These are phyloP conservation scores for Salix brachista DNA, from an alignment of 345 rosid species.

Conservation along the genomic window DNA sequence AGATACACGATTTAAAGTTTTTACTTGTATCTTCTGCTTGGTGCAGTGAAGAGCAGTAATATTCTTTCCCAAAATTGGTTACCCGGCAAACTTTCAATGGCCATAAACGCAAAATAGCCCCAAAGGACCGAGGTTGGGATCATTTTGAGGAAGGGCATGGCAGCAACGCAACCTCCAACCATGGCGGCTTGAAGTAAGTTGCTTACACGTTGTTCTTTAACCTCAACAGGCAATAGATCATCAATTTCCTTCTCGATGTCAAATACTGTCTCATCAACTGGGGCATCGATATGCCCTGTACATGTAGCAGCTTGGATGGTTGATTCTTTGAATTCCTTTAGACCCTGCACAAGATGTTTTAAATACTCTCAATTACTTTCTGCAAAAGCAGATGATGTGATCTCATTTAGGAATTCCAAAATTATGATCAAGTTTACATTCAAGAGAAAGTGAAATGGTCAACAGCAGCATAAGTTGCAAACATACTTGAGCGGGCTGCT, in stretches of 20 bases:
- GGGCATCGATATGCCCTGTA: conserved; percentile 28
- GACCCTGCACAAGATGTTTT: conserved; percentile 20
- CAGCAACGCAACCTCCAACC: conserved; percentile 34
- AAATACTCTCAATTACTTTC: background rate
- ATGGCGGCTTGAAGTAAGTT: conserved; percentile 29
- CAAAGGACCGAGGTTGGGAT: conserved; percentile 35
- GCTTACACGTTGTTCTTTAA: conserved; percentile 26
- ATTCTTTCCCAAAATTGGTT: conserved; percentile 35
- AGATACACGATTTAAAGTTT: background rate
- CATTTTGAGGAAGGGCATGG: conserved; percentile 36
- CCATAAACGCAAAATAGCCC: conserved; percentile 36
- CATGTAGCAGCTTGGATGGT: conserved; percentile 32
- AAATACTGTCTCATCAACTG: conserved; percentile 28
- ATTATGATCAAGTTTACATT: background rate
- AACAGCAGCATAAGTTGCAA: background rate
- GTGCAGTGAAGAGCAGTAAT: conserved; percentile 29
- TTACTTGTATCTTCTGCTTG: conserved; percentile 36
- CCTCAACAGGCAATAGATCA: conserved; percentile 28
- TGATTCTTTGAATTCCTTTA: conserved; percentile 27
- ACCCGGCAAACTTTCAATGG: conserved; percentile 33
- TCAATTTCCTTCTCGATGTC: conserved; percentile 35
- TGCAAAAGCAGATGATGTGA: background rate
- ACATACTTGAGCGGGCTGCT: conserved; percentile 22
- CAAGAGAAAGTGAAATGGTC: too few relatives aligned
- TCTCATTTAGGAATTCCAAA: background rate